Base-by-base conservation (phyloP, 495 filamentous ascomycete genomes). In the Umbilicaria muhlenbergii region DNA sequence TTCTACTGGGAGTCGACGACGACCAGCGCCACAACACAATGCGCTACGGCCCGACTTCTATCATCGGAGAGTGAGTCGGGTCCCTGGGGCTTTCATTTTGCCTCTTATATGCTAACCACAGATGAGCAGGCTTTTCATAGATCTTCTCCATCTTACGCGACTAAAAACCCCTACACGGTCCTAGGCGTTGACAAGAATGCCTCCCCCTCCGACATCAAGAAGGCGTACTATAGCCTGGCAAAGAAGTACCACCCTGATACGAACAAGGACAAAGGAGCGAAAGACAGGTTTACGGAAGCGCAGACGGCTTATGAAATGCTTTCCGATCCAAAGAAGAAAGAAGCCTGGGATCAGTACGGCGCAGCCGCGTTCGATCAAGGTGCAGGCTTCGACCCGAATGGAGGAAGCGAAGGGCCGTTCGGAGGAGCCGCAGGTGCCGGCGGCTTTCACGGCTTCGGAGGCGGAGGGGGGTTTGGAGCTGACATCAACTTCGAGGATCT, bases 161-260 rank as follows among this genome's bases (percentile, higher is more conserved):
- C 77, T 16, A 73, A 81, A 53, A 78, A 98, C 54, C 91, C 91
- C 7, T 98, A 98, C 59, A 74, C 73, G 42, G 65, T 79, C 28
- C 77, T 98, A 32, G 91, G 89, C n/a, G 80, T 98, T 12, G 66
- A 69, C 45, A 89, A 84, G 58, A 68, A 58, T 34, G 84, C 91
- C 12, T 80, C 85, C n/a, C 61, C 83, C 5, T 57, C 76, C 43
- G 92, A 95, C 6, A 94, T 98, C 54, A 98, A 98, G 57, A 96
- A 95, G 62, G 89, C 91, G 2, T 98, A 98, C 67, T 98, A 98
- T 60, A 80, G 86, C 42, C 67, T 94, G 47, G 91, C 91, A n/a
- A 96, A 96, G 64, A 96, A 95, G 57, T 98, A 78, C 58, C 91
- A 98, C 54, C 91, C 91, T 7, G 91, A 98, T 60, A 94, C 91